phyloP scores from a whole-genome alignment of 805 yeast genomes.

The Barnettozyma californica region DNA sequence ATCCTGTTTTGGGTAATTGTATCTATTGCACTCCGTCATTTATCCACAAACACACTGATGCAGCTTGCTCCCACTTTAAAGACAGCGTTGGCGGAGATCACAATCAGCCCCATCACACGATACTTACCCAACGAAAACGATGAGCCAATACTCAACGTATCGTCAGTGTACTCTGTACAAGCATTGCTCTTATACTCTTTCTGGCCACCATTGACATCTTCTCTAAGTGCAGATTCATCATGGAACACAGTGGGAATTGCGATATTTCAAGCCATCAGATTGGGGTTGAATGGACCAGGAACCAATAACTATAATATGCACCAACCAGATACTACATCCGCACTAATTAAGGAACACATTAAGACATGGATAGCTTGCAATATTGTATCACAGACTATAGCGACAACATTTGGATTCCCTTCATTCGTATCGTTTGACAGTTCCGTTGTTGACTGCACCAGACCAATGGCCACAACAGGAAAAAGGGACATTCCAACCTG shows the following conservation, averaged over 20 bases:
- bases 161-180: slow-evolving; percentile 91
- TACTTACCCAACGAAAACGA: slow-evolving; percentile 74
- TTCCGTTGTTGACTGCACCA: slow-evolving; percentile 50
- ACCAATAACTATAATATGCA: slow-evolving; percentile 36
- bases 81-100: slow-evolving; percentile 75
- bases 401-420: slow-evolving; percentile 92
- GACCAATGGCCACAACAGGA: slow-evolving; percentile 30
- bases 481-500: slow-evolving; percentile 23
- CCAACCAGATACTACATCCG: slow-evolving; percentile 21
- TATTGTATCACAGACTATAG: slow-evolving; percentile 82
- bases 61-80: slow-evolving; percentile 65
- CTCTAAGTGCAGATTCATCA: slow-evolving; percentile 90
- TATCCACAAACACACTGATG: slow-evolving; percentile 41
- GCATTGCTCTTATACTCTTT: slow-evolving; percentile 82
- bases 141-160: slow-evolving; percentile 79
- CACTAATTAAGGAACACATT: slow-evolving; percentile 64
- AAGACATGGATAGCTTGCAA: slow-evolving; percentile 95
- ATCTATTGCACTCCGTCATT: slow-evolving; percentile 75
- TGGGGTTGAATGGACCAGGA: slow-evolving; percentile 85
- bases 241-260: slow-evolving; percentile 96
- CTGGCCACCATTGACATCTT: slow-evolving; percentile 96
- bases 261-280: slow-evolving; percentile 83
- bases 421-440: slow-evolving; percentile 84
- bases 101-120: slow-evolving; percentile 85
- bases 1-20: slow-evolving; percentile 91